A percentile compares a stretch with the other conserved stretches of the same genome.
Evolutionary conservation across 2,329 filamentous ascomycete species (phyloP).

Genomic region (Fusarium sp.): DNA sequence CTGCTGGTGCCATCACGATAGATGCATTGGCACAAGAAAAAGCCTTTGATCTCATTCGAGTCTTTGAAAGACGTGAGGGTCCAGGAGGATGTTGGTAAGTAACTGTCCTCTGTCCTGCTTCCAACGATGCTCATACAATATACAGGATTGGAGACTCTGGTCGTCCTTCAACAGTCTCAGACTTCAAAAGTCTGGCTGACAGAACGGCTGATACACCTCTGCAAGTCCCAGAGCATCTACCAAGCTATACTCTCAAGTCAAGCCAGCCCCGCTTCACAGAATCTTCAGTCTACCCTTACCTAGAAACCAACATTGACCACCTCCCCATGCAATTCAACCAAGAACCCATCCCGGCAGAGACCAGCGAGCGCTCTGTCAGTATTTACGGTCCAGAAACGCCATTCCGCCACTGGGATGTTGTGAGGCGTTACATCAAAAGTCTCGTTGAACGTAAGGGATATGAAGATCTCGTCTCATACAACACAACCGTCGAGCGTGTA

Average conservation of each 20-base stretch:
- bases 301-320: constrained; percentile 73
- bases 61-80: constrained; percentile 70
- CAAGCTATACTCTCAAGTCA: constrained; percentile 56
- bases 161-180: constrained; percentile 55
- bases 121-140: background rate
- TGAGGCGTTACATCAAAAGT: constrained; percentile 66
- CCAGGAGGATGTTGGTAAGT: constrained; percentile 71
- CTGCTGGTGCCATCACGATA: constrained; percentile 68
- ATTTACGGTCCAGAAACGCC: constrained; percentile 68
- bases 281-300: constrained; percentile 69
- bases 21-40: constrained; percentile 70
- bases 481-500: constrained; percentile 70
- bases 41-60: constrained; percentile 67
- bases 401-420: constrained; percentile 70
- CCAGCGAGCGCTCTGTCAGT: constrained; percentile 44
- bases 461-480: constrained; percentile 62
- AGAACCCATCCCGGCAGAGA: constrained; percentile 62
- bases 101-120: rapidly evolving
- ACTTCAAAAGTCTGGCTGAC: constrained; percentile 59
- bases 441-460: constrained; percentile 66
- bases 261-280: constrained; percentile 64
- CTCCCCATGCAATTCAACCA: constrained; percentile 70
- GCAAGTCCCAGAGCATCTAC: constrained; percentile 59
- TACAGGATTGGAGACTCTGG: constrained; percentile 56
- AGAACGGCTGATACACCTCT: constrained; percentile 63